Conservation (phyloP, 805 yeast genomes). For the Cyberlindnera misumaiensis region DNA sequence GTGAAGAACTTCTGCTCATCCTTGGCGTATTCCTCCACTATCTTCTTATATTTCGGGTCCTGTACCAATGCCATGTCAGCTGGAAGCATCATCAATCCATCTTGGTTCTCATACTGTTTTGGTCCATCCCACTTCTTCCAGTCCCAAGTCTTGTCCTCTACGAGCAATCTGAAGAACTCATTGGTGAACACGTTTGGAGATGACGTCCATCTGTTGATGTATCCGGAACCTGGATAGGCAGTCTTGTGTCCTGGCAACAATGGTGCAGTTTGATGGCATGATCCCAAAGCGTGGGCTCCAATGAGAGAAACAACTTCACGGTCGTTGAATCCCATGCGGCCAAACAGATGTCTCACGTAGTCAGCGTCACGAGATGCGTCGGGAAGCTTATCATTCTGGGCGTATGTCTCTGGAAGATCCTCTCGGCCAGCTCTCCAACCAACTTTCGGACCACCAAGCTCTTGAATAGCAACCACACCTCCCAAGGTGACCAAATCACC, state of each 20-base stretch:
- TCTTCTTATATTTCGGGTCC: slow-evolving; percentile 50
- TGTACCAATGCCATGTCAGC: slow-evolving; percentile 67
- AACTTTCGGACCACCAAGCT: slow-evolving; percentile 69
- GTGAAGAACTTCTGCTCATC: slow-evolving; percentile 55
- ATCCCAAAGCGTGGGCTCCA: slow-evolving; percentile 74
- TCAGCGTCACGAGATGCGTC: slow-evolving; percentile 59
- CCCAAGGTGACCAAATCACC: slow-evolving; percentile 79
- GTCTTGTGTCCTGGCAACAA: slow-evolving; percentile 16
- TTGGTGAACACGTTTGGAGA: slow-evolving; percentile 69
- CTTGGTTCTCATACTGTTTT: slow-evolving; percentile 52
- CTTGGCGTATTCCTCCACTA: slow-evolving; percentile 63
- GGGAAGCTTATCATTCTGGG: slow-evolving; percentile 71
- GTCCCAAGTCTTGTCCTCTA: slow-evolving; percentile 44
- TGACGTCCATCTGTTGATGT: slow-evolving; percentile 88
- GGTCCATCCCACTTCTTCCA: slow-evolving; percentile 56
- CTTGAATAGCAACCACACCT: slow-evolving; percentile 75
- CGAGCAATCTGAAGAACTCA: slow-evolving; percentile 57
- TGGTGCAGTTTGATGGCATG: slow-evolving; percentile 51
- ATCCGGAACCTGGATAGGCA: slow-evolving; percentile 51
- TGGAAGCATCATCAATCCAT: slow-evolving; percentile 79
- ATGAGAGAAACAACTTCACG: slow-evolving; percentile 67
- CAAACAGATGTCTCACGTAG: slow-evolving; percentile 59
- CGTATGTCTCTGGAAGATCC: slow-evolving; percentile 42
- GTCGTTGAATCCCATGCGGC: slow-evolving; percentile 61
- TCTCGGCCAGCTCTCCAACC: slow-evolving; percentile 81